Evolutionary conservation across 352 stramenopile species (phyloP).

Genomic region (Globisporangium paroecandrum): DNA sequence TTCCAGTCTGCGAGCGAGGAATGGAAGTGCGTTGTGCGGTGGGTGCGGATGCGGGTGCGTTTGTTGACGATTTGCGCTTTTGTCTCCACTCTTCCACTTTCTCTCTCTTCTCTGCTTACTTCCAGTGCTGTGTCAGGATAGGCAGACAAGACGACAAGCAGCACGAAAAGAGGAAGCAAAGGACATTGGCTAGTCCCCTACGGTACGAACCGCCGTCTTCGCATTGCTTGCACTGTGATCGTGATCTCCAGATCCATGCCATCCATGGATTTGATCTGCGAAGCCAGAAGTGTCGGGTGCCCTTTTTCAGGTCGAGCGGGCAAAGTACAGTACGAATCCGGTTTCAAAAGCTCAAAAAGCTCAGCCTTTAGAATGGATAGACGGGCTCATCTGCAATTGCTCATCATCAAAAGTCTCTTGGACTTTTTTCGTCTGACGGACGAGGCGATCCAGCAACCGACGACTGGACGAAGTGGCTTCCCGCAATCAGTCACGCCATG

Average conservation of each 20-base stretch:
- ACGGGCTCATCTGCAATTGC: neutral
- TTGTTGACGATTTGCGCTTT: neutral
- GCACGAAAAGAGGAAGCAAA: too few relatives aligned
- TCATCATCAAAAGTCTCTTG: neutral
- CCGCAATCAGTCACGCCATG: neutral
- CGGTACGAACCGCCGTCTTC: too few relatives aligned
- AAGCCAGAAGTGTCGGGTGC: too few relatives aligned
- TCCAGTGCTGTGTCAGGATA: neutral
- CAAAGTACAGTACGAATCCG: neutral
- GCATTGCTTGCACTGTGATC: too few relatives aligned
- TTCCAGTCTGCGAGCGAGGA: neutral
- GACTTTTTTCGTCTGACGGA: neutral
- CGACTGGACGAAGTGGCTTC: slow-evolving; percentile 6
- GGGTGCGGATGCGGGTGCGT: too few relatives aligned
- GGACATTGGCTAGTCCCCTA: too few relatives aligned
- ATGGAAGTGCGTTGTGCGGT: neutral
- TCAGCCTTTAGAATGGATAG: neutral
- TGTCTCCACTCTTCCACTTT: neutral
- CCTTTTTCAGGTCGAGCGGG: too few relatives aligned
- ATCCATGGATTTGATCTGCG: too few relatives aligned
- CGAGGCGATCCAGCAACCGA: neutral
- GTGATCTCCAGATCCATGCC: too few relatives aligned
- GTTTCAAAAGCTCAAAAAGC: neutral
- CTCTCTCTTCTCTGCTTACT: too few relatives aligned
- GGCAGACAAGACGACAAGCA: neutral